Percentiles rank a stretch among this genome's conserved stretches.
These are phyloP conservation scores for Lentinula edodes DNA, from an alignment of 768 basidiomycete genomes.

Conservation along the genomic window DNA sequence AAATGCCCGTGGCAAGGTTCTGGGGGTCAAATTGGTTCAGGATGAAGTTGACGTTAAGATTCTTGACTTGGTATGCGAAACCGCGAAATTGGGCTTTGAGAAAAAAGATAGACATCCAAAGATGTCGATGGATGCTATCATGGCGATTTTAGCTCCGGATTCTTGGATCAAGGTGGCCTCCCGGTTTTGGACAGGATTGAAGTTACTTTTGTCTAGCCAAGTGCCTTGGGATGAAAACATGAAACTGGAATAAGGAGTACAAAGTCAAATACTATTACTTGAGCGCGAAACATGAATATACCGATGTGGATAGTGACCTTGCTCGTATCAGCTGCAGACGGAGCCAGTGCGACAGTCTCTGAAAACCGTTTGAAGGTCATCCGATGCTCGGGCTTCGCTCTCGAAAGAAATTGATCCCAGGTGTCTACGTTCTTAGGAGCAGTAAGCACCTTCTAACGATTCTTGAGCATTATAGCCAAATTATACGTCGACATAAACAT, in stretches of 20 bases:
- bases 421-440: constrained; percentile 35
- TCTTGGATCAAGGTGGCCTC: constrained; percentile 34
- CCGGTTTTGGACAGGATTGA: constrained; percentile 46
- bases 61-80: constrained; percentile 30
- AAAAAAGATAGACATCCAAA: constrained; percentile 39
- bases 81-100: constrained; percentile 32
- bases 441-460: constrained; percentile 23
- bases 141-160: constrained; percentile 27
- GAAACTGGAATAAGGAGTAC: no score
- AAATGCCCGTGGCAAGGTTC: constrained; percentile 34
- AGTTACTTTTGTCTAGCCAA: constrained; percentile 35
- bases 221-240: constrained; percentile 39
- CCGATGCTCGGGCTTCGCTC: constrained; percentile 35
- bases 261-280: no score
- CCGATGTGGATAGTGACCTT: constrained; percentile 35
- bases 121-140: constrained; percentile 28
- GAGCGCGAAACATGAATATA: constrained; percentile 8
- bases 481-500: constrained; percentile 29
- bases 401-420: constrained; percentile 32
- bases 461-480: constrained; percentile 22
- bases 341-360: constrained; percentile 32
- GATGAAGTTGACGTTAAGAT: constrained; percentile 30
- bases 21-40: constrained; percentile 36
- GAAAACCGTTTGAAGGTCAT: constrained; percentile 29
- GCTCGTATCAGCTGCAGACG: constrained; percentile 26